Evolutionary conservation across 2,329 filamentous ascomycete species (phyloP).

Genomic region (Fusarium chuoi): DNA sequence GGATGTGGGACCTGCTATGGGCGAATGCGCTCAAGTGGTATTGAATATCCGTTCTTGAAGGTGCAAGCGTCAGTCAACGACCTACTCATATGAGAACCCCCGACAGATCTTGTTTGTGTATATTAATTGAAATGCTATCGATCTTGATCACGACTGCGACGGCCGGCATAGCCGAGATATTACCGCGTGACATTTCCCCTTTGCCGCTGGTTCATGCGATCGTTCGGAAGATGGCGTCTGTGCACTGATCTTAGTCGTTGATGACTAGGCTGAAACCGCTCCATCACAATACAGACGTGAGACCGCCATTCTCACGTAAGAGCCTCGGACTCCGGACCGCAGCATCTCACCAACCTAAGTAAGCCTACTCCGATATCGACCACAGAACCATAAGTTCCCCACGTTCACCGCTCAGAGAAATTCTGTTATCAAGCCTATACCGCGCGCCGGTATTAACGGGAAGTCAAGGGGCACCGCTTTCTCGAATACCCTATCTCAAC

Average conservation of each 20-base stretch:
- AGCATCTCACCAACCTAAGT: neutral
- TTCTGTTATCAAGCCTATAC: neutral
- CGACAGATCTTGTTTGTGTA: neutral
- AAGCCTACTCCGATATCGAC: neutral
- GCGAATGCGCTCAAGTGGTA: neutral
- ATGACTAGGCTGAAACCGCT: neutral
- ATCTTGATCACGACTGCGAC: neutral
- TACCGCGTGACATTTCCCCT: neutral
- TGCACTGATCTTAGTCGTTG: neutral
- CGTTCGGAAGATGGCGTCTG: too few species aligned
- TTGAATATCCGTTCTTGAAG: neutral
- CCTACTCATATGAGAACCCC: accelerated
- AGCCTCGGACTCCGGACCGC: neutral
- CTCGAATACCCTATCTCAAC: neutral
- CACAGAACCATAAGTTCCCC: neutral
- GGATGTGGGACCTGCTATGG: neutral
- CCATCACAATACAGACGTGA: neutral
- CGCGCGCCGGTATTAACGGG: neutral
- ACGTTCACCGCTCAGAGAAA: too few species aligned
- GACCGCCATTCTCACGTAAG: neutral
- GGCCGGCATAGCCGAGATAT: neutral
- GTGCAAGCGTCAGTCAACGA: accelerated
- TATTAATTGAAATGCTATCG: neutral
- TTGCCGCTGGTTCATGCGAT: neutral
- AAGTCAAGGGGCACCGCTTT: too few species aligned